phyloP scores from a whole-genome alignment of 176 grass and related monocot species.

The Oryza australiensis region DNA sequence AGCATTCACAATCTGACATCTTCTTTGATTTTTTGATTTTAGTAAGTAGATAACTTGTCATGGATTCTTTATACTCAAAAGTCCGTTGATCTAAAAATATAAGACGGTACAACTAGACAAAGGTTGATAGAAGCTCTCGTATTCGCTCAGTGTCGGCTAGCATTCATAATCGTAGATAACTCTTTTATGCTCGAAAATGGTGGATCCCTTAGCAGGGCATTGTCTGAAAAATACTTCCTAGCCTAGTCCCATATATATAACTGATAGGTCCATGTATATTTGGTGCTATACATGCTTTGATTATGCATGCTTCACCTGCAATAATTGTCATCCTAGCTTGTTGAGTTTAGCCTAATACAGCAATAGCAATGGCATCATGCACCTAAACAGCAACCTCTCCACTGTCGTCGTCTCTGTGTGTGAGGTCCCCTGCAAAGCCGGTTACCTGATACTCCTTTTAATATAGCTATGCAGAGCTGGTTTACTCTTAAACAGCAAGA shows the following conservation, averaged over 20 bases:
- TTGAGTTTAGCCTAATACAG: background rate
- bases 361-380: background rate
- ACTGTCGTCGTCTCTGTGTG: background rate
- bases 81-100: too few species aligned
- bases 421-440: background rate
- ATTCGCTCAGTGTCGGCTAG: too few species aligned
- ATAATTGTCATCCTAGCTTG: background rate
- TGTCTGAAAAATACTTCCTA: background rate
- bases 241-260: background rate
- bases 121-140: too few species aligned
- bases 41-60: too few species aligned
- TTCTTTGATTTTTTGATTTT: too few species aligned
- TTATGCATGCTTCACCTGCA: background rate
- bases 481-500: background rate
- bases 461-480: background rate
- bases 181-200: too few species aligned
- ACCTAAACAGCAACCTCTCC: background rate
- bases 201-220: background rate
- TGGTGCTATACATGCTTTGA: background rate
- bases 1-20: too few species aligned
- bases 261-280: background rate
- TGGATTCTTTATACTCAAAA: too few species aligned
- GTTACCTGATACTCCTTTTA: background rate
- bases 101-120: too few species aligned
- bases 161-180: too few species aligned